A percentile compares a stretch with the other conserved stretches of the same genome.
phyloP scores from a whole-genome alignment of 2,329 filamentous ascomycete species.

The Mycosphaerella arachidis region DNA sequence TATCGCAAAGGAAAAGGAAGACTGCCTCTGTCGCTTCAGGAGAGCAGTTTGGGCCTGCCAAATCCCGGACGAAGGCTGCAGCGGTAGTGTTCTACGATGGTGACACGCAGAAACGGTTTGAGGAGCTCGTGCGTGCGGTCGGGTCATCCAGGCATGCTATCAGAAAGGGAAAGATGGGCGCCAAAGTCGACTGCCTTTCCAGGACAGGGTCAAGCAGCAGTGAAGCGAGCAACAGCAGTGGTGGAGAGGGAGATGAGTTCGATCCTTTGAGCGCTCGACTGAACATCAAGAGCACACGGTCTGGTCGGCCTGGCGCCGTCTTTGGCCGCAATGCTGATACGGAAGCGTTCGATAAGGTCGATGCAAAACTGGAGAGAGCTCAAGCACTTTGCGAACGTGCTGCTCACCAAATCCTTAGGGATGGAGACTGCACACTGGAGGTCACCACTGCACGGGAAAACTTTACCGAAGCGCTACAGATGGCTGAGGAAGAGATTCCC shows the following conservation, averaged over 20 bases:
- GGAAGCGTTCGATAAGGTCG: conserved; percentile 56
- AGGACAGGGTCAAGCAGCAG: conserved; percentile 32
- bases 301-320: background rate
- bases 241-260: conserved; percentile 33
- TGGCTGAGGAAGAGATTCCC: conserved; percentile 34
- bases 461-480: conserved; percentile 59
- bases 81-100: conserved; percentile 92
- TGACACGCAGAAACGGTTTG: conserved; percentile 76
- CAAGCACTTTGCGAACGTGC: conserved; percentile 80
- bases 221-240: conserved; percentile 35
- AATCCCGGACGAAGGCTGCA: conserved; percentile 67
- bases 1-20: conserved; percentile 41
- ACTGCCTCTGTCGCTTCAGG: conserved; percentile 40
- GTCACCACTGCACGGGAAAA: conserved; percentile 64
- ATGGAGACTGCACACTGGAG: conserved; percentile 77
- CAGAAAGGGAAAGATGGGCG: conserved; percentile 81
- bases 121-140: conserved; percentile 75
- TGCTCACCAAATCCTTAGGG: conserved; percentile 83
- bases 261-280: conserved; percentile 28
- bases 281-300: conserved; percentile 29
- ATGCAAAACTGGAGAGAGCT: conserved; percentile 73
- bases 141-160: conserved; percentile 76
- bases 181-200: conserved; percentile 56
- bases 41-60: conserved; percentile 41
- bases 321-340: conserved; percentile 20